Conservation (phyloP, 305 asterid species). For the Fraxinus baroniana region DNA sequence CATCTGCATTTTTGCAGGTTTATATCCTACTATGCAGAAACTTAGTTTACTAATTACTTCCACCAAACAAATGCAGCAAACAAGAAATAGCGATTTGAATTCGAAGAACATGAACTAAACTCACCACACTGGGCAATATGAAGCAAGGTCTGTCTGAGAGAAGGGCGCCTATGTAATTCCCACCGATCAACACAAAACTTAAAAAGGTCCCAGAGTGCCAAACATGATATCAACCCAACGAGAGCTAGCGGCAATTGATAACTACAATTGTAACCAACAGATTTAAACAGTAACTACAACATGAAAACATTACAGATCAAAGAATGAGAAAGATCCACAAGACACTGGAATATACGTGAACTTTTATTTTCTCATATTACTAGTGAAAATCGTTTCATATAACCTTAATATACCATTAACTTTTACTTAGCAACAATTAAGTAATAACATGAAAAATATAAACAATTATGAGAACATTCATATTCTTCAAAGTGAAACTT, state of each 20-base stretch:
- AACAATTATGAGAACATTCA: not conserved
- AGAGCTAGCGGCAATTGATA: conserved; percentile 84
- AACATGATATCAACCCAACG: conserved; percentile 60
- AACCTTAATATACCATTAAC: not conserved
- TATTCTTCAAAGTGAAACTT: not conserved
- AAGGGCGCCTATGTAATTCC: conserved; percentile 58
- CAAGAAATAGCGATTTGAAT: not conserved
- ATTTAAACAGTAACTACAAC: conserved; percentile 1
- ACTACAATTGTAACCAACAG: conserved; percentile 31
- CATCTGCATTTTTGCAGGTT: not conserved
- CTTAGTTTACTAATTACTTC: not conserved
- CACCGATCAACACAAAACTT: conserved; percentile 56
- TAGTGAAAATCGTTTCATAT: not conserved
- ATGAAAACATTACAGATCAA: not conserved
- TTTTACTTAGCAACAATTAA: not conserved
- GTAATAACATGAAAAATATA: not conserved
- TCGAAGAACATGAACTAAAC: conserved; percentile 29
- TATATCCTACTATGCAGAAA: not conserved
- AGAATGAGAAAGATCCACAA: not conserved
- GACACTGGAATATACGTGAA: not conserved
- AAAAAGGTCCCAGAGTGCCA: conserved; percentile 82
- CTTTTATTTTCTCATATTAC: not conserved
- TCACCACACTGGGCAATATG: conserved; percentile 76
- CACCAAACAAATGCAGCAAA: conserved; percentile 14
- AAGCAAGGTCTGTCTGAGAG: conserved; percentile 44